Evolutionary conservation across 169 alveolate species (phyloP).

Genomic region (Besnoitia besnoiti): DNA sequence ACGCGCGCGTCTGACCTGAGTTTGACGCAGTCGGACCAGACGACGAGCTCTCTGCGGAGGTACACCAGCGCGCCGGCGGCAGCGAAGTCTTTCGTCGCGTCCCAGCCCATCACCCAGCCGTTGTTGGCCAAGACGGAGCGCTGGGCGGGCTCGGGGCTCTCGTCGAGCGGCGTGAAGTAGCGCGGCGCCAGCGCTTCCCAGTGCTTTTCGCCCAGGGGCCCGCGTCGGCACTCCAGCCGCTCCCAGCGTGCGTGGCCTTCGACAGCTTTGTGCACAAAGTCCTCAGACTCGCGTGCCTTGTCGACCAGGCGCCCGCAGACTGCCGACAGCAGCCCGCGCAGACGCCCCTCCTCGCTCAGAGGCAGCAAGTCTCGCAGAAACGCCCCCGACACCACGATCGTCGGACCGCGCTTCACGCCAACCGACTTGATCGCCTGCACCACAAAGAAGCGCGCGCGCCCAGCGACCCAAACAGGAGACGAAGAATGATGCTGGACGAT

Average conservation of each 20-base stretch:
- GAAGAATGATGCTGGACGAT: background rate
- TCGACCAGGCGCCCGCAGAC: conserved; percentile 9
- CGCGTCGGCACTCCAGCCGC: conserved; percentile 71
- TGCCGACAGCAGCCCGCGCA: background rate
- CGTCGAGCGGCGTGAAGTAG: conserved; percentile 76
- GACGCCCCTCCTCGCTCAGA: background rate
- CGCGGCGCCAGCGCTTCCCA: conserved; percentile 79
- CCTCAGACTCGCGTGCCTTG: background rate
- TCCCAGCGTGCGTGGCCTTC: conserved; percentile 68
- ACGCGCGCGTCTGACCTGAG: conserved; percentile 57
- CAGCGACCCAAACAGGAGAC: too few species aligned
- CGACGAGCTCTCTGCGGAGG: conserved; percentile 88
- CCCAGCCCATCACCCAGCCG: conserved; percentile 89
- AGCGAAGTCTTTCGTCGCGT: conserved; percentile 88
- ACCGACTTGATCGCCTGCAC: conserved; percentile 19
- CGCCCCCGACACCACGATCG: background rate
- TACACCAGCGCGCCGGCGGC: conserved; percentile 89
- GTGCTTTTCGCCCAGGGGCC: conserved; percentile 72
- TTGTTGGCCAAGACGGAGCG: conserved; percentile 70
- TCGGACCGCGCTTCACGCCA: conserved; percentile 28
- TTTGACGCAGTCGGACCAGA: conserved; percentile 93
- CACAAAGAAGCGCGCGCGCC: background rate
- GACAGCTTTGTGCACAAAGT: conserved; percentile 25
- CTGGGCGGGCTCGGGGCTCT: conserved; percentile 65
- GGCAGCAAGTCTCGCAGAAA: background rate